Conservation (phyloP, 2,329 filamentous ascomycete genomes). For the Paracoccidioides brasiliensis region DNA sequence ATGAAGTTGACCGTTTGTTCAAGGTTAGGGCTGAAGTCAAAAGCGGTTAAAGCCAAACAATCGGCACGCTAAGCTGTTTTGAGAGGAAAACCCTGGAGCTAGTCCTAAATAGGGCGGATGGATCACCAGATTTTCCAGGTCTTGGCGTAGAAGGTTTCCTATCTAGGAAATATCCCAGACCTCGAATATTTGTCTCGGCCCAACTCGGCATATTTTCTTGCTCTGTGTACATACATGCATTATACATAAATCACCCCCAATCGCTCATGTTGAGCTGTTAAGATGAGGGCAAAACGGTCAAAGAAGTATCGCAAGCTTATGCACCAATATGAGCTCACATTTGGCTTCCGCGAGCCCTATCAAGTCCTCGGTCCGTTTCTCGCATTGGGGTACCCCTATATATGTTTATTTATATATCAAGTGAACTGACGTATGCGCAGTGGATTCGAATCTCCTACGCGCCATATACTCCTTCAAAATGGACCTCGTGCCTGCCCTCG, state of each 20-base stretch:
- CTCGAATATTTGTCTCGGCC: too few species aligned
- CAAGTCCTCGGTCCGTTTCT: conserved; percentile 57
- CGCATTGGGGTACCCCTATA: too few species aligned
- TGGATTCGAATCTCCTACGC: conserved; percentile 74
- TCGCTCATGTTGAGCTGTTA: conserved; percentile 15
- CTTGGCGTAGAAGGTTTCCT: not conserved
- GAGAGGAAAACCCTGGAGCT: not conserved
- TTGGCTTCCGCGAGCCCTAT: conserved; percentile 87
- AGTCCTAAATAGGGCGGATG: not conserved
- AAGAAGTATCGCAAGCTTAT: conserved; percentile 84
- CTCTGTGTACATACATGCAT: not conserved
- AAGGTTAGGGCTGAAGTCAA: not conserved
- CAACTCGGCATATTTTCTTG: not conserved
- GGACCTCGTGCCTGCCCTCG: conserved; percentile 64
- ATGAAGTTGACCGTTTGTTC: too few species aligned
- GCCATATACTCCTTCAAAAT: conserved; percentile 78
- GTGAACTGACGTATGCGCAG: conserved; percentile 23
- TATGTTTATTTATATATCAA: not conserved
- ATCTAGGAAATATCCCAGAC: not conserved
- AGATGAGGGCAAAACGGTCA: conserved; percentile 54
- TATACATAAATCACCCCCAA: not conserved
- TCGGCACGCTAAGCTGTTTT: not conserved
- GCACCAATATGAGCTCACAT: conserved; percentile 75
- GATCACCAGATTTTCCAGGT: not conserved
- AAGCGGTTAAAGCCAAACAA: not conserved